Evolutionary conservation across 805 yeast species (phyloP).

Genomic region (Metschnikowia lochheadii): DNA sequence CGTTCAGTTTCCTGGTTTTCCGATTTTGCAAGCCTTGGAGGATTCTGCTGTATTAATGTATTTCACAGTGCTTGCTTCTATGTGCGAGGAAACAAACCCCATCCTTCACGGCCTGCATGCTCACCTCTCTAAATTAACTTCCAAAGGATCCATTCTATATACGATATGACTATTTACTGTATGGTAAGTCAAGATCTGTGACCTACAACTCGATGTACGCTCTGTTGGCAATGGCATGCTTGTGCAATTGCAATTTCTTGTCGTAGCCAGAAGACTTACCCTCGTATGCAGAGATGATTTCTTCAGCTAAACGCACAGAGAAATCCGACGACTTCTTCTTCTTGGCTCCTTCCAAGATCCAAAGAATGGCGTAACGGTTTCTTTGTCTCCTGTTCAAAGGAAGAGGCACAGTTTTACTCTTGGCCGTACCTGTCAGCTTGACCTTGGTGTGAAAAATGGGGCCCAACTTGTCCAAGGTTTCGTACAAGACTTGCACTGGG

Average conservation of each 20-base stretch:
- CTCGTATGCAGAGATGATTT: conserved; percentile 67
- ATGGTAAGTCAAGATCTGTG: background rate
- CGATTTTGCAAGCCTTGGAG: too few species aligned
- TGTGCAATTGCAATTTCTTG: conserved; percentile 78
- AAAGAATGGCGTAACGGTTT: conserved; percentile 77
- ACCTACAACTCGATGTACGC: conserved; percentile 53
- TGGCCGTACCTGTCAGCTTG: conserved; percentile 81
- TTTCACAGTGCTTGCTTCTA: background rate
- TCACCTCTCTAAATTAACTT: background rate
- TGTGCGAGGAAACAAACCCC: background rate
- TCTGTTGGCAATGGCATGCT: conserved; percentile 83
- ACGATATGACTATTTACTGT: conserved; percentile 2
- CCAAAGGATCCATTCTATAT: background rate
- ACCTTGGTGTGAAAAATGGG: conserved; percentile 80
- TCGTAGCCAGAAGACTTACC: conserved; percentile 84
- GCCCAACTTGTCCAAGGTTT: conserved; percentile 73
- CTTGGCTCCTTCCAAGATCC: conserved; percentile 85
- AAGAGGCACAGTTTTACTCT: conserved; percentile 72
- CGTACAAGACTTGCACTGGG: conserved; percentile 73
- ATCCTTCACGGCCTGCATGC: background rate
- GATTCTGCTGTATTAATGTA: background rate
- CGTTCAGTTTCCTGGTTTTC: too few species aligned
- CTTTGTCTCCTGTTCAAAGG: conserved; percentile 83
- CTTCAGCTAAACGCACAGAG: conserved; percentile 88
- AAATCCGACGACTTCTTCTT: conserved; percentile 77